Evolutionary conservation across 768 basidiomycete genomes (phyloP).

Genomic region (Boletus vermiculosoides): DNA sequence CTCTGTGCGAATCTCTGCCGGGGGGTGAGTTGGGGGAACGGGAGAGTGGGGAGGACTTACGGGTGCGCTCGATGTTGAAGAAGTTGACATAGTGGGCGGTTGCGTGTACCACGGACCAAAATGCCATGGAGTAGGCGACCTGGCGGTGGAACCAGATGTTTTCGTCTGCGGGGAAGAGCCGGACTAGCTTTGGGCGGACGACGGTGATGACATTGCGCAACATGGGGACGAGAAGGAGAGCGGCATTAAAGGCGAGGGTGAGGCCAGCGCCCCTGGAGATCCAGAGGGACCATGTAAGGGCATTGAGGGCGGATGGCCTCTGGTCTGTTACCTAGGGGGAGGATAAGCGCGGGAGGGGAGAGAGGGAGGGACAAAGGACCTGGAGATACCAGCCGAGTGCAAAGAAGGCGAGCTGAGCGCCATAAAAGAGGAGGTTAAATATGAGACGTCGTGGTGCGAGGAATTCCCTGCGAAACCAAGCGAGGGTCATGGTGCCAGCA

Average conservation of each 20-base stretch:
- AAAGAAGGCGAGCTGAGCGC: conserved; percentile 70
- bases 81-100: conserved; percentile 95
- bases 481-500: conserved; percentile 11
- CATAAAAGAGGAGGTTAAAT: conserved; percentile 81
- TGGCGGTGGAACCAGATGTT: conserved; percentile 96
- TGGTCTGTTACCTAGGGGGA: conserved; percentile 53
- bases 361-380: conserved; percentile 35
- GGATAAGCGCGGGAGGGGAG: not conserved
- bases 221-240: conserved; percentile 85
- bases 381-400: conserved; percentile 88
- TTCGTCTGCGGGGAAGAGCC: conserved; percentile 90
- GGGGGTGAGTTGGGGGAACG: not conserved
- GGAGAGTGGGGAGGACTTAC: conserved; percentile 41
- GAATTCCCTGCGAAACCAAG: conserved; percentile 74
- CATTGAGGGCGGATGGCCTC: conserved; percentile 73
- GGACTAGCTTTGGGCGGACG: conserved; percentile 75
- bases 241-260: conserved; percentile 83
- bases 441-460: conserved; percentile 58
- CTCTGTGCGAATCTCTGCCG: conserved; percentile 74
- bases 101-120: conserved; percentile 90
- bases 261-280: conserved; percentile 88
- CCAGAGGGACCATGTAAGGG: conserved; percentile 84
- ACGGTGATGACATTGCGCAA: conserved; percentile 84
- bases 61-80: conserved; percentile 84
- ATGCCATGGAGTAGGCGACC: conserved; percentile 91